Percentiles rank a stretch among this genome's conserved stretches.
Evolutionary conservation across 2,329 filamentous ascomycete species (phyloP).

Genomic region (Nigrospora sphaerica): DNA sequence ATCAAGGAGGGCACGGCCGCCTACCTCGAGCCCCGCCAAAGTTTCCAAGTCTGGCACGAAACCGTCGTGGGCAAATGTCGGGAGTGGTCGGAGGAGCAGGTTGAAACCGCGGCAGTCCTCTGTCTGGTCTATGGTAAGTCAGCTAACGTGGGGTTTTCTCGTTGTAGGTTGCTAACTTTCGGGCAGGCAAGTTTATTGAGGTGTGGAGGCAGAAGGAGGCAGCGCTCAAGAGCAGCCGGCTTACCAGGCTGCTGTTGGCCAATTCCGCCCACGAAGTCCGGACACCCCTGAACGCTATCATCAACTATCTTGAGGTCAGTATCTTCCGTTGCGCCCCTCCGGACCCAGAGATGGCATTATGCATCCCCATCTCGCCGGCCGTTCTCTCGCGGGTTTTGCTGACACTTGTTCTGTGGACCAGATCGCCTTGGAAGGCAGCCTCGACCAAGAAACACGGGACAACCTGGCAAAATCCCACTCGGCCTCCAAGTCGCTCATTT

Average conservation of each 20-base stretch:
- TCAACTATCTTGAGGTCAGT: conserved; percentile 71
- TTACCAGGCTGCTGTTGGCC: conserved; percentile 71
- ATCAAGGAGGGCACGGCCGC: conserved; percentile 64
- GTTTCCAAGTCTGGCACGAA: conserved; percentile 77
- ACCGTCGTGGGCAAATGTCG: conserved; percentile 74
- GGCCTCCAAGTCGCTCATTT: conserved; percentile 85
- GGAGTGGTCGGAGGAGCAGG: conserved; percentile 83
- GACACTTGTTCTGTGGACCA: no score
- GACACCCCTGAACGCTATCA: conserved; percentile 86
- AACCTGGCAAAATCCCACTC: conserved; percentile 81
- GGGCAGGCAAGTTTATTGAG: conserved; percentile 67
- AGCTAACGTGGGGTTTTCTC: not conserved
- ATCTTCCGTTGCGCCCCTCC: no score
- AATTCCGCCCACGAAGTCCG: conserved; percentile 91
- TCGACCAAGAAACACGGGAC: conserved; percentile 78
- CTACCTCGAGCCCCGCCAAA: conserved; percentile 70
- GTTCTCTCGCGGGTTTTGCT: no score
- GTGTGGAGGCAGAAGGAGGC: conserved; percentile 90
- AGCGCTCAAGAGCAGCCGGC: conserved; percentile 71
- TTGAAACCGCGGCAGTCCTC: conserved; percentile 81
- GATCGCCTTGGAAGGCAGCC: conserved; percentile 73
- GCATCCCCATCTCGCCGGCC: no score
- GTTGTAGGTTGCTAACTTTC: conserved; percentile 2
- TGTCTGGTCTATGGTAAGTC: conserved; percentile 75
- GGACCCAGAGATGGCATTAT: no score